Percentiles rank a stretch among this genome's conserved stretches.
Evolutionary conservation across 1,284 basidiomycete species (phyloP).

Genomic region (Marasmius tenuissimus): DNA sequence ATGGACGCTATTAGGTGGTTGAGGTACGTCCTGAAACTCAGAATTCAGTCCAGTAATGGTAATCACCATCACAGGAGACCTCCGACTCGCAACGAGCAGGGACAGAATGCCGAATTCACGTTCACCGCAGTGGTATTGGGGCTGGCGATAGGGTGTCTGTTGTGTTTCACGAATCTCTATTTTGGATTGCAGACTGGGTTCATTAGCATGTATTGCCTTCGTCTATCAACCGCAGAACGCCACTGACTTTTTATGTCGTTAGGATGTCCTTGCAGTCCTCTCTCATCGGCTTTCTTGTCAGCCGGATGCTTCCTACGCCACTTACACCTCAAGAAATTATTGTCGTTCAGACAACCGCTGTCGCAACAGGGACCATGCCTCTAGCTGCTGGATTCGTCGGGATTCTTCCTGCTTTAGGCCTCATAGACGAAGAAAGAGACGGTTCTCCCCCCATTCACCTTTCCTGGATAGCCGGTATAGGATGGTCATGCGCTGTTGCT

Average conservation of each 20-base stretch:
- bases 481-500: constrained; percentile 86
- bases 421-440: constrained; percentile 76
- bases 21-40: no score
- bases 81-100: neutral
- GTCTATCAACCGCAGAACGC: neutral
- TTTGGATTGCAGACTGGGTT: constrained; percentile 79
- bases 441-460: constrained; percentile 77
- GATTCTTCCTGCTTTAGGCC: constrained; percentile 86
- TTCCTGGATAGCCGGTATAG: constrained; percentile 68
- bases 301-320: constrained; percentile 69
- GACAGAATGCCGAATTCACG: constrained; percentile 37
- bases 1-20: no score
- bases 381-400: constrained; percentile 94
- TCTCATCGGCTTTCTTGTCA: constrained; percentile 87
- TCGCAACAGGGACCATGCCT: constrained; percentile 91
- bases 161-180: constrained; percentile 78
- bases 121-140: constrained; percentile 47
- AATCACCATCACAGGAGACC: neutral
- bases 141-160: constrained; percentile 66
- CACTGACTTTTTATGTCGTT: constrained; percentile 3
- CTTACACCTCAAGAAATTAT: constrained; percentile 90
- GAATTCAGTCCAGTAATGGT: neutral
- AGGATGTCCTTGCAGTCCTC: constrained; percentile 97
- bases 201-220: constrained; percentile 59
- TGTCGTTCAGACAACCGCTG: constrained; percentile 93